Conservation (phyloP, 768 basidiomycete species). For the Hemileccinum impolitum region DNA sequence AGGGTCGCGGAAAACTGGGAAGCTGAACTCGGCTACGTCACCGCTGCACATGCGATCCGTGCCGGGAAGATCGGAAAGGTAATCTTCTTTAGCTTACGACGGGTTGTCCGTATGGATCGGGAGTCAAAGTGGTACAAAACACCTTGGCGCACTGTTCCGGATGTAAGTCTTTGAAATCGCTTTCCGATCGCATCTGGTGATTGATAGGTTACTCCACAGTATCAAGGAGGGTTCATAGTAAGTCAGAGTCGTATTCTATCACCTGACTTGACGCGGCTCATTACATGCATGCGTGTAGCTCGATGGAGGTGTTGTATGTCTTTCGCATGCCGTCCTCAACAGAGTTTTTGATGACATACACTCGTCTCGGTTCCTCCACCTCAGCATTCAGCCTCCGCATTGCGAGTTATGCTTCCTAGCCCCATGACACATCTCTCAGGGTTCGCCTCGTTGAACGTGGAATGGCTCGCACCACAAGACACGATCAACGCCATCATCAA, state of each 20-base stretch:
- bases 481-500: conserved; percentile 61
- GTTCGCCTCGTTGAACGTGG: conserved; percentile 64
- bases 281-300: conserved; percentile 41
- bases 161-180: conserved; percentile 50
- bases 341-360: background rate
- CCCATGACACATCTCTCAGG: conserved; percentile 55
- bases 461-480: conserved; percentile 75
- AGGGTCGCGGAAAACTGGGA: conserved; percentile 79
- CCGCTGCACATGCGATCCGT: conserved; percentile 45
- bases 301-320: conserved; percentile 73
- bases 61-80: conserved; percentile 71
- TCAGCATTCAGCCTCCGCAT: conserved; percentile 64
- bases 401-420: conserved; percentile 57
- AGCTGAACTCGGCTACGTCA: conserved; percentile 52
- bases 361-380: background rate
- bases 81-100: conserved; percentile 57
- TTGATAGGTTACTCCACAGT: conserved; percentile 34
- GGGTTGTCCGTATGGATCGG: conserved; percentile 52
- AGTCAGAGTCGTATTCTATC: conserved; percentile 25
- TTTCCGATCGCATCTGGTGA: too few species aligned
- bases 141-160: conserved; percentile 79
- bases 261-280: background rate
- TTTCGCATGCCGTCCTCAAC: background rate
- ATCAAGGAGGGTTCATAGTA: conserved; percentile 81
- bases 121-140: conserved; percentile 78